Evolutionary conservation across 1,284 basidiomycete species (phyloP).

Genomic region (Moesziomyces globuligerus): DNA sequence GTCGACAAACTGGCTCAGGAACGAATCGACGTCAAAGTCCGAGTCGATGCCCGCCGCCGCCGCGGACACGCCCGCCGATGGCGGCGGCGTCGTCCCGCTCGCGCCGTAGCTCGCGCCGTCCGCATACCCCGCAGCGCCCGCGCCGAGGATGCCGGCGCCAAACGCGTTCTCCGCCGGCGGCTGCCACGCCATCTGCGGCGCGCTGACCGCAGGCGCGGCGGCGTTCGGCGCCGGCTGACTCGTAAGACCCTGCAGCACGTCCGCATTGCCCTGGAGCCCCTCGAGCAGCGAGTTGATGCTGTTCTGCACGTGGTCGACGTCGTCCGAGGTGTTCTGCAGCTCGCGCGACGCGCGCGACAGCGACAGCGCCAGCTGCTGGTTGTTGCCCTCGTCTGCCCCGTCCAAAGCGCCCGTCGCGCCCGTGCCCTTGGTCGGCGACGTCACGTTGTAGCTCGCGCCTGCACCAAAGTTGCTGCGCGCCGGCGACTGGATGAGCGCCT

Average conservation of each 20-base stretch:
- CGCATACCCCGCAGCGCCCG: conserved; percentile 3
- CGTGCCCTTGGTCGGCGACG: conserved; percentile 14
- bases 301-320: conserved; percentile 78
- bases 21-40: conserved; percentile 62
- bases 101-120: not conserved
- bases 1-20: conserved; percentile 59
- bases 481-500: conserved; percentile 44
- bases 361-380: conserved; percentile 41
- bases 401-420: conserved; percentile 11
- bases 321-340: conserved; percentile 76
- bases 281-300: conserved; percentile 80
- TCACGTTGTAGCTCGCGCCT: conserved; percentile 1
- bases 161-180: not conserved
- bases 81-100: conserved; percentile 21
- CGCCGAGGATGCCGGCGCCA: conserved; percentile 1
- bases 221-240: not conserved
- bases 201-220: not conserved
- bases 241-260: conserved; percentile 12
- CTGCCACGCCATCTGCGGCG: conserved; percentile 10
- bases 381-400: conserved; percentile 14
- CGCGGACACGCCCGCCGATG: conserved; percentile 2
- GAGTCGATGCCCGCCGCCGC: conserved; percentile 11
- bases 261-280: conserved; percentile 74
- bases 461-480: conserved; percentile 19
- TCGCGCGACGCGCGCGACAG: conserved; percentile 52